Evolutionary conservation across 345 rosid species (phyloP).

Genomic region (Aethionema arabicum): DNA sequence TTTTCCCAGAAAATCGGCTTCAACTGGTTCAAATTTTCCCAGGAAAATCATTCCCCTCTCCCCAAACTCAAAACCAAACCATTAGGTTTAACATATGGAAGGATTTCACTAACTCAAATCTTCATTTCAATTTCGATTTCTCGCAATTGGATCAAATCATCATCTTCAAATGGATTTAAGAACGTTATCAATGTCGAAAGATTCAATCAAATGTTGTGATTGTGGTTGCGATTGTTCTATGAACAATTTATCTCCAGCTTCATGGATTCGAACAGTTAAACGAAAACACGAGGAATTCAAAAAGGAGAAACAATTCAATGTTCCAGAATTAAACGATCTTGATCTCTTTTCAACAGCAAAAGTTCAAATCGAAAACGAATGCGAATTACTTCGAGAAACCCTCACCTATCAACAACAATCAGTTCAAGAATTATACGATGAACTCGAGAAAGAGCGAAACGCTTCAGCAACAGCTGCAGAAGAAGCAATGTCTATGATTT

Average conservation of each 20-base stretch:
- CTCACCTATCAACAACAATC: slow-evolving; percentile 68
- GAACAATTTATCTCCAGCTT: slow-evolving; percentile 28
- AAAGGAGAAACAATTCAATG: slow-evolving; percentile 39
- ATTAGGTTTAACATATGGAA: too few relatives aligned
- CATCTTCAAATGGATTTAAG: slow-evolving; percentile 48
- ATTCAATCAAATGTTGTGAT: slow-evolving; percentile 47
- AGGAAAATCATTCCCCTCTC: too few relatives aligned
- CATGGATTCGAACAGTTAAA: slow-evolving; percentile 66
- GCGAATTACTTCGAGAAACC: slow-evolving; percentile 67
- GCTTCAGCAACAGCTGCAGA: slow-evolving; percentile 76
- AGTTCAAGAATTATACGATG: slow-evolving; percentile 69
- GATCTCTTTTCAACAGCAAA: slow-evolving; percentile 48
- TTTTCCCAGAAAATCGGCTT: too few relatives aligned
- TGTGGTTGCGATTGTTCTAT: slow-evolving; percentile 64
- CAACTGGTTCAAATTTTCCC: too few relatives aligned
- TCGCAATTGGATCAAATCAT: too few relatives aligned
- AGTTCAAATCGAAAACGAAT: slow-evolving; percentile 79
- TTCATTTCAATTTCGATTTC: too few relatives aligned
- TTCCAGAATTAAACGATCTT: slow-evolving; percentile 46
- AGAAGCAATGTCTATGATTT: slow-evolving; percentile 87
- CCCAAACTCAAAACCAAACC: too few relatives aligned
- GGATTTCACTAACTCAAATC: too few relatives aligned
- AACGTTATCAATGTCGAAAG: slow-evolving; percentile 40
- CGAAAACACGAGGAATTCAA: slow-evolving; percentile 60
- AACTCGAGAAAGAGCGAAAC: slow-evolving; percentile 84